Conservation (phyloP, 176 grass and related monocot species). For the Zoysia pacifica region DNA sequence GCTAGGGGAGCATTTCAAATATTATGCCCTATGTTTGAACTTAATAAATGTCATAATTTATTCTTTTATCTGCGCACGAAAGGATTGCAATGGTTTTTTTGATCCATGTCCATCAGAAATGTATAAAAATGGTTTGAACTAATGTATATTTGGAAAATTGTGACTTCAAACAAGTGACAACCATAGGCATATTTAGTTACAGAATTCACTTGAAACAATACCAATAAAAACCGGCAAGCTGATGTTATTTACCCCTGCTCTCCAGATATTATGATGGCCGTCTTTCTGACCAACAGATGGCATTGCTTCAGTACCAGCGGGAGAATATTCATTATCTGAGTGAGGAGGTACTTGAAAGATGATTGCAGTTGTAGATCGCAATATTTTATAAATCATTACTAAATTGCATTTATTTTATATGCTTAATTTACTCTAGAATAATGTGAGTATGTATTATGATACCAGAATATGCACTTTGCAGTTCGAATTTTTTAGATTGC, state of each 20-base stretch:
- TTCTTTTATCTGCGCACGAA: background rate
- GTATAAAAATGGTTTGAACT: constrained; percentile 15
- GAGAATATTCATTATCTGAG: constrained; percentile 99
- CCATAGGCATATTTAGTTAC: background rate
- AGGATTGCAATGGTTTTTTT: background rate
- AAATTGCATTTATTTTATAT: constrained; percentile 30
- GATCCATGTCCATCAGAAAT: constrained; percentile 19
- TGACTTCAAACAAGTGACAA: constrained; percentile 12
- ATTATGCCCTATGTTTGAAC: background rate
- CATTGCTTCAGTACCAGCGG: constrained; percentile 90
- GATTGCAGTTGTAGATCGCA: background rate
- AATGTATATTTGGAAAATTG: background rate
- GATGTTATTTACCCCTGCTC: background rate
- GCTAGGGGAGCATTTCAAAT: constrained; percentile 15
- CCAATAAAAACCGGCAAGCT: background rate
- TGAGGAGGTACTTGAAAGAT: constrained; percentile 72
- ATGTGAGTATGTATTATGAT: background rate
- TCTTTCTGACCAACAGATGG: constrained; percentile 98
- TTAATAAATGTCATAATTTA: background rate
- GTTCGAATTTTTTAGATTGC: background rate
- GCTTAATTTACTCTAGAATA: background rate
- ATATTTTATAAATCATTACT: constrained; percentile 22
- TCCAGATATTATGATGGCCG: constrained; percentile 81
- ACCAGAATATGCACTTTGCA: background rate
- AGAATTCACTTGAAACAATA: background rate